Conservation (phyloP, 306 rosid species). For the Elaeagnus macrophylla region DNA sequence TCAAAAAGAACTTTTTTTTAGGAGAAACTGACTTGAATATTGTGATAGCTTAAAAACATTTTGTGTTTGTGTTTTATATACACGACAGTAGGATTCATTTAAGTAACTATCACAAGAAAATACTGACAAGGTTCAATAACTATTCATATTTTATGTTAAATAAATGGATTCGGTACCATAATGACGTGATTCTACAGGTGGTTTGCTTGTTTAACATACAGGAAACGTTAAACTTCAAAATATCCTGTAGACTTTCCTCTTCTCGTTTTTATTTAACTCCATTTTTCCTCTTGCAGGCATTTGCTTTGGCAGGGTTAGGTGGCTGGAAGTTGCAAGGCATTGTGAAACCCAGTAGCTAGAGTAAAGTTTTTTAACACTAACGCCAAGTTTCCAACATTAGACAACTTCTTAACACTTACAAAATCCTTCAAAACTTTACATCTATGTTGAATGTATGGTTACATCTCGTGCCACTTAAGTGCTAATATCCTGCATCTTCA, state of each 20-base stretch:
- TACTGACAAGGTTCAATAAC: background rate
- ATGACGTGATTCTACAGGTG: background rate
- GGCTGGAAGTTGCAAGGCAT: constrained; percentile 98
- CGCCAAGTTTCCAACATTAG: background rate
- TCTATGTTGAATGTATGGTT: too few relatives aligned
- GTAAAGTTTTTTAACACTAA: constrained; percentile 12
- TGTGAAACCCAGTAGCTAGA: constrained; percentile 63
- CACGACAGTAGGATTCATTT: background rate
- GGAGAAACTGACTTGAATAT: background rate
- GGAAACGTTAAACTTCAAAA: background rate
- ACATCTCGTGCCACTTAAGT: too few relatives aligned
- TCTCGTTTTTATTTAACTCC: constrained; percentile 15
- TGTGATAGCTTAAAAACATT: background rate
- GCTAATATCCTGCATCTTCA: too few relatives aligned
- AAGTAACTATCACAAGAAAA: background rate
- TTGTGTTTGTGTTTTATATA: background rate
- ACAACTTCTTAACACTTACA: background rate
- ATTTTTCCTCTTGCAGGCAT: constrained; percentile 49
- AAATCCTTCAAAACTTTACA: too few relatives aligned
- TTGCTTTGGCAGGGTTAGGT: constrained; percentile 81
- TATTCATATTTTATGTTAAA: background rate
- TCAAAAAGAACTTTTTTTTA: too few relatives aligned
- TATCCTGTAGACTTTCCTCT: background rate
- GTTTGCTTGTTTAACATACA: background rate
- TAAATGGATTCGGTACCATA: background rate